Evolutionary conservation across 2,329 filamentous ascomycete genomes (phyloP), one percentile per base, ranked within the genome.

Genomic region (Neoascochyta sp.): DNA sequence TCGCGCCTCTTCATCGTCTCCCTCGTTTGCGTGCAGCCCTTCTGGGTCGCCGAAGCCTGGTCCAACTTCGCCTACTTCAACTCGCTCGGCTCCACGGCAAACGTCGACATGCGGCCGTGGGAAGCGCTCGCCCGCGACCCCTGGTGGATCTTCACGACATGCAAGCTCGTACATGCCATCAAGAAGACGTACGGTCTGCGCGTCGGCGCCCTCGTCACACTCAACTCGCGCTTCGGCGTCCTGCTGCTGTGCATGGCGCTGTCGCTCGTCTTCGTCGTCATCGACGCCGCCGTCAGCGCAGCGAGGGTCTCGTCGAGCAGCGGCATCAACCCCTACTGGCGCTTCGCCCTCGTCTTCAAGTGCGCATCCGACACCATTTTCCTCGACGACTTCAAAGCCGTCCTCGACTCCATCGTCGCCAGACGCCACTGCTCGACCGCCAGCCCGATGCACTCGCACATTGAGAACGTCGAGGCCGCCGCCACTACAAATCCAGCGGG

Each of bases 101-200:
- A 60, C 19, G 36, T 44, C 6, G 47, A 33, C 4, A 58, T 49
- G 39, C 38, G 57, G 3, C 56, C 57, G 2, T 61, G 42, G 41
- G 57, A 61, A 41, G 57, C 57, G 2, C 38, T 61, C 2, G 19
- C 50, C 5, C 49, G 57, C 5, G 57, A 60, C 15, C 57, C 57
- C 1, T 61, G 55, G 57, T 61, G 57, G 57, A 61, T 61, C 9
- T 61, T 59, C 21, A 62, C 56, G 1, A 60, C 57, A 1, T 60
- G 50, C 51, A 54, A 49, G 23, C 38, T 60, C 7, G 44, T 58
- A 16, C 34, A 47, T 17, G 41, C 52, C 5, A 60, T 62, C 28
- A 56, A 53, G 26, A 53, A 57, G 41, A 55, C 57, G 2, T 60
- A 62, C 20, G 41, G 45, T 1, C 57, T 55, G 36, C 57, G 39